Conservation (phyloP, 495 filamentous ascomycete species). For the Tuber calosporum region DNA sequence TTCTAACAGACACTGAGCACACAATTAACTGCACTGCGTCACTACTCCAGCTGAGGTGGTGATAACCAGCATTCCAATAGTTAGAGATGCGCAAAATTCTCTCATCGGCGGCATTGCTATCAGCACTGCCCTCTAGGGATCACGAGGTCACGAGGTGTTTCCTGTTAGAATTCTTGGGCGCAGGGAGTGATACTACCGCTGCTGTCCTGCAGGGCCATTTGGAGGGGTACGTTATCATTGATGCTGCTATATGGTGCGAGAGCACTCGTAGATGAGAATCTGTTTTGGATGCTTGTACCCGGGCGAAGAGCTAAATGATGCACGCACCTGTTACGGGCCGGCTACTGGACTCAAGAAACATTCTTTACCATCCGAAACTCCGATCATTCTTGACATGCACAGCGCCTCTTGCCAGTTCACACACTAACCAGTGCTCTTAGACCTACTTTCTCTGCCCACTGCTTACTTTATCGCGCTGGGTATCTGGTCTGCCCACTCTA, state of each 20-base stretch:
- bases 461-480: not conserved
- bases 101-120: not conserved
- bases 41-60: not conserved
- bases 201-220: not conserved
- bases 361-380: not conserved
- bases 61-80: not conserved
- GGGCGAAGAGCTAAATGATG: not conserved
- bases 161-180: not conserved
- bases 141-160: not conserved
- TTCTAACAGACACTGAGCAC: not conserved
- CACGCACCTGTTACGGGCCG: not conserved
- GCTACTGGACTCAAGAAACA: not conserved
- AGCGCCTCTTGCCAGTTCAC: not conserved
- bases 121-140: not conserved
- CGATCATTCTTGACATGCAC: not conserved
- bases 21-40: not conserved
- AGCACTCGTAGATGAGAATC: not conserved
- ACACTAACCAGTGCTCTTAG: not conserved
- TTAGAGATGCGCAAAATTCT: not conserved
- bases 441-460: not conserved
- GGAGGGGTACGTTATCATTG: not conserved
- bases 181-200: not conserved
- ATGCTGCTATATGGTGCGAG: not conserved
- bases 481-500: not conserved
- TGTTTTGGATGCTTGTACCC: not conserved